Evolutionary conservation across 2,329 filamentous ascomycete species (phyloP).

Genomic region (Cercospora sojina): DNA sequence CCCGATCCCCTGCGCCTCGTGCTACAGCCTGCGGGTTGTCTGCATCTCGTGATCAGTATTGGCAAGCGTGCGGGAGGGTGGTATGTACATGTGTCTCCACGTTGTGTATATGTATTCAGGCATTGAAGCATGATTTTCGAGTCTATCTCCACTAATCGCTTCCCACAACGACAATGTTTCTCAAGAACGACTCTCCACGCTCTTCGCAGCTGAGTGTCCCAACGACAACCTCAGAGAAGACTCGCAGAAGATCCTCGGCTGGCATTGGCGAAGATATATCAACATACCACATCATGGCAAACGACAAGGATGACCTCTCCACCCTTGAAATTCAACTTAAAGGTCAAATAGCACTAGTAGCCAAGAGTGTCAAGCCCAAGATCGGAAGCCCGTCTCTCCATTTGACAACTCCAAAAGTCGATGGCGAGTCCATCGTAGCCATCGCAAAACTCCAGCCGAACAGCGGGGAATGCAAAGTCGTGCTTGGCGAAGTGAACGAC

Average conservation of each 20-base stretch:
- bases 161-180: background rate
- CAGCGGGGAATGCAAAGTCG: conserved; percentile 4
- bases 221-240: background rate
- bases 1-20: conserved; percentile 1
- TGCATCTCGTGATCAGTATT: background rate
- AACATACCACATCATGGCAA: conserved; percentile 9
- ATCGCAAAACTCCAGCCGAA: background rate
- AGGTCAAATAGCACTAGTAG: conserved; percentile 3
- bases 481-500: conserved; percentile 3
- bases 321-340: conserved; percentile 8
- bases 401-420: conserved; percentile 9
- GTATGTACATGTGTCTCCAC: background rate
- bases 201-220: background rate
- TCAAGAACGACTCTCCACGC: background rate
- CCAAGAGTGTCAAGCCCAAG: background rate
- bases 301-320: background rate
- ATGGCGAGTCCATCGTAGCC: conserved; percentile 1
- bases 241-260: conserved; percentile 1
- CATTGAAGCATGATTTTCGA: background rate
- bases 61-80: background rate
- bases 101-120: background rate
- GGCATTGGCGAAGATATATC: background rate
- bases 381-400: background rate
- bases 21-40: background rate
- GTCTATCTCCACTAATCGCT: background rate